Conservation (phyloP, 1,284 basidiomycete genomes). For the Malassezia arunalokei region DNA sequence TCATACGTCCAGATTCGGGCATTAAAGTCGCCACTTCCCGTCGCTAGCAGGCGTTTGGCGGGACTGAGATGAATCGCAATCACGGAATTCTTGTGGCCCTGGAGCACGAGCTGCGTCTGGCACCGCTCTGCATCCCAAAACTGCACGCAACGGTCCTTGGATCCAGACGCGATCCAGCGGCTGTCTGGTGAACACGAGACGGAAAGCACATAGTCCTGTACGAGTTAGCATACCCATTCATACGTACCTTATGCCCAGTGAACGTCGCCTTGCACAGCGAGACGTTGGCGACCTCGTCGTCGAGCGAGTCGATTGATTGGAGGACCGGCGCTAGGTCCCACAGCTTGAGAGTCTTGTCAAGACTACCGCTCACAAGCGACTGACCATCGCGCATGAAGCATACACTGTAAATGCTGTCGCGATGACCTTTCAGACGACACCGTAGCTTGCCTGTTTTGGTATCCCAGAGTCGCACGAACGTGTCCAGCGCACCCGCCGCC, state of each 20-base stretch:
- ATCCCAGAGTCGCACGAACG: constrained; percentile 76
- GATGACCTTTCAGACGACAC: constrained; percentile 65
- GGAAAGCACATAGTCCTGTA: constrained; percentile 62
- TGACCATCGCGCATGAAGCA: constrained; percentile 76
- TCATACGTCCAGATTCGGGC: constrained; percentile 43
- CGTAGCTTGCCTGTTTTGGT: constrained; percentile 59
- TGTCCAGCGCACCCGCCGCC: constrained; percentile 72
- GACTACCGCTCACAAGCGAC: constrained; percentile 63
- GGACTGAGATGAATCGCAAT: constrained; percentile 73
- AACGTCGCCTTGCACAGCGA: constrained; percentile 64
- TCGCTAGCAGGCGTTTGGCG: constrained; percentile 62
- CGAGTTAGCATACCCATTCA: constrained; percentile 15
- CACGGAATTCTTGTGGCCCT: constrained; percentile 83
- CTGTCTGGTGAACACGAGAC: constrained; percentile 72
- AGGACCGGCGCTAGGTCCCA: constrained; percentile 62
- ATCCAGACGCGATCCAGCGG: constrained; percentile 75
- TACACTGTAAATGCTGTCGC: constrained; percentile 69
- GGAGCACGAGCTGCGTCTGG: constrained; percentile 67
- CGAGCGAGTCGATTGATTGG: constrained; percentile 27
- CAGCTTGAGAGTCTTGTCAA: constrained; percentile 75
- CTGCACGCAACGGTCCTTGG: constrained; percentile 70
- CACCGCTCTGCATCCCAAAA: constrained; percentile 65
- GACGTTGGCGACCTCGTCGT: constrained; percentile 34
- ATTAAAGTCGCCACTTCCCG: constrained; percentile 72
- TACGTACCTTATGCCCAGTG: constrained; percentile 65